Conservation (phyloP, 352 stramenopile species). For the Phytopythium montanum region DNA sequence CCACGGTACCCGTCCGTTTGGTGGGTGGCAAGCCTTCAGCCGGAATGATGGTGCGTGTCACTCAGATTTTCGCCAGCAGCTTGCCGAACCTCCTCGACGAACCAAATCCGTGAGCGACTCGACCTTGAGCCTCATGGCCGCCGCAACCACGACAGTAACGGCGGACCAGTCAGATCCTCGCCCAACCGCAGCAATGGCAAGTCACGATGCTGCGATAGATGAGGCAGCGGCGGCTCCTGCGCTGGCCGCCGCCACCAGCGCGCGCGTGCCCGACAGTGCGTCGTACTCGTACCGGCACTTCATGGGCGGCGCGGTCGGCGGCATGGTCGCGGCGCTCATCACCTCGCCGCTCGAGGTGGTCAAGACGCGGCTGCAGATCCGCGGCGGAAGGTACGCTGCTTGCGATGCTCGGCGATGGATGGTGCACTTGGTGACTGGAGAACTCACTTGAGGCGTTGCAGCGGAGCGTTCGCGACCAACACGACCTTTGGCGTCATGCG, state of each 20-base stretch:
- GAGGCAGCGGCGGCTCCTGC: neutral
- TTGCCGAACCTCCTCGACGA: slow-evolving; percentile 2
- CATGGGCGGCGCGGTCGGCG: slow-evolving; percentile 65
- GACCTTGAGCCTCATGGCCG: neutral
- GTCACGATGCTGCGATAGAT: neutral
- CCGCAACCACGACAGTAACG: neutral
- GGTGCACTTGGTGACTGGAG: neutral
- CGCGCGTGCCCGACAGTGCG: slow-evolving; percentile 18
- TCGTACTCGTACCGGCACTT: slow-evolving; percentile 65
- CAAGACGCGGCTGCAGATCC: slow-evolving; percentile 84
- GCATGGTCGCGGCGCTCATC: slow-evolving; percentile 79
- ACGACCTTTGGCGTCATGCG: slow-evolving; percentile 82
- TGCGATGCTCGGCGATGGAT: too few species aligned
- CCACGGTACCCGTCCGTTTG: neutral
- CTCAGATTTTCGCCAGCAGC: slow-evolving; percentile 7
- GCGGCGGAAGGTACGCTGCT: slow-evolving; percentile 39
- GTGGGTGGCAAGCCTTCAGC: neutral
- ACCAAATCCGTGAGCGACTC: slow-evolving; percentile 1
- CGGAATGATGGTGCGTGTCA: slow-evolving; percentile 7
- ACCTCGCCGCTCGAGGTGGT: slow-evolving; percentile 84
- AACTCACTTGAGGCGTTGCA: slow-evolving; percentile 9
- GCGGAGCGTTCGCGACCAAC: slow-evolving; percentile 43
- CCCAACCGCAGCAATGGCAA: neutral
- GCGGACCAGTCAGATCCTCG: neutral
- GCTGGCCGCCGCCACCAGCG: slow-evolving; percentile 23